Evolutionary conservation across 306 rosid species (phyloP).

Genomic region (Gillenia trifoliata): DNA sequence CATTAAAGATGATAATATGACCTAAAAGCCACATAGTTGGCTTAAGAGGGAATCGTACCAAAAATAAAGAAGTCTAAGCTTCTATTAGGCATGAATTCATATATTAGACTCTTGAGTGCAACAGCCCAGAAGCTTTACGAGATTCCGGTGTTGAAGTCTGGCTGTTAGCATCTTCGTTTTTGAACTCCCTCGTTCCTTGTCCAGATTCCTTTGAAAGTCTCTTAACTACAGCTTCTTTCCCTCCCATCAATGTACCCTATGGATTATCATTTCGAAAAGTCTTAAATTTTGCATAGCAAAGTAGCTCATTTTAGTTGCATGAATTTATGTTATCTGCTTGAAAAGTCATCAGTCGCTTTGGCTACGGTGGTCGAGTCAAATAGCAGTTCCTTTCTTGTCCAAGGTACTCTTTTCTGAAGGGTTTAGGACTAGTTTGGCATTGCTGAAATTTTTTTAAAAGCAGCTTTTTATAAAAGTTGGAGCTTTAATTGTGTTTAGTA

Average conservation of each 20-base stretch:
- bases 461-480: too few species aligned
- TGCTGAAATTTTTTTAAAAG: too few species aligned
- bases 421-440: too few species aligned
- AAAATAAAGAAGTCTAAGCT: slow-evolving; percentile 47
- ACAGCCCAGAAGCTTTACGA: slow-evolving; percentile 35
- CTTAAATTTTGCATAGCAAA: not conserved
- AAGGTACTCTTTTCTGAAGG: not conserved
- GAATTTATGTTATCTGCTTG: too few species aligned
- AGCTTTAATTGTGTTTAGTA: too few species aligned
- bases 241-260: not conserved
- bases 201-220: not conserved
- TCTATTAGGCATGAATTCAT: slow-evolving; percentile 35
- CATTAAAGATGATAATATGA: not conserved
- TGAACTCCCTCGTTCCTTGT: slow-evolving; percentile 16
- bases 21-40: not conserved
- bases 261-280: not conserved
- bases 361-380: slow-evolving; percentile 5
- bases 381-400: not conserved
- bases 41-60: slow-evolving; percentile 14
- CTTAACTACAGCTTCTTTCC: not conserved
- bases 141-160: slow-evolving; percentile 33
- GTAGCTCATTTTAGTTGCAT: too few species aligned
- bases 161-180: slow-evolving; percentile 14
- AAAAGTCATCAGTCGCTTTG: slow-evolving; percentile 11
- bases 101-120: slow-evolving; percentile 31